A percentile compares a stretch with the other conserved stretches of the same genome.
phyloP scores from a whole-genome alignment of 2,329 filamentous ascomycete species.

The Zarea fungicola region DNA sequence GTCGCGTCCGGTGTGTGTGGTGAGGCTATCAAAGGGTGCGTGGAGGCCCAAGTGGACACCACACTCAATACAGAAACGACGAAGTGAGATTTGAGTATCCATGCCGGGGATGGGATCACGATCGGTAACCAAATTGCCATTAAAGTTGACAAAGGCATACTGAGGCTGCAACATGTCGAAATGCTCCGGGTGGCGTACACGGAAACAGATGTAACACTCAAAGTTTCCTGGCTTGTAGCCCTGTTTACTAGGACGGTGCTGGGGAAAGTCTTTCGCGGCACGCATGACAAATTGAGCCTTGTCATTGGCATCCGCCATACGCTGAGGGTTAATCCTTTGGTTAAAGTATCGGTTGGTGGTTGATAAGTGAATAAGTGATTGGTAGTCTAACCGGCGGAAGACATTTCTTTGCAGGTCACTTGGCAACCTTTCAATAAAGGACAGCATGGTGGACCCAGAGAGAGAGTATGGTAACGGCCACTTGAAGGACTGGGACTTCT shows the following conservation, averaged over 20 bases:
- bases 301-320: conserved; percentile 30
- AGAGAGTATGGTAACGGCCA: conserved; percentile 12
- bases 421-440: conserved; percentile 29
- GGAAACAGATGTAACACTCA: conserved; percentile 38
- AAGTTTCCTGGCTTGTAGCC: conserved; percentile 36
- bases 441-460: conserved; percentile 17
- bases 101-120: conserved; percentile 21
- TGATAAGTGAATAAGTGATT: conserved; percentile 35
- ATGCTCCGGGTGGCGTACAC: conserved; percentile 33
- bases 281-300: conserved; percentile 37
- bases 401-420: conserved; percentile 29
- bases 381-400: conserved; percentile 33
- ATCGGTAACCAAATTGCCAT: conserved; percentile 25
- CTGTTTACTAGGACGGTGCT: conserved; percentile 34
- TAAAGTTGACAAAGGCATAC: conserved; percentile 27
- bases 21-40: conserved; percentile 31
- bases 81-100: conserved; percentile 29
- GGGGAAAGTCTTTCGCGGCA: conserved; percentile 35
- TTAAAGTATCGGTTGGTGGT: conserved; percentile 32
- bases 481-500: conserved; percentile 12
- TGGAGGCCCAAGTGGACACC: conserved; percentile 34
- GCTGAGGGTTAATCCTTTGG: conserved; percentile 27
- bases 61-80: conserved; percentile 38
- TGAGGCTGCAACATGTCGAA: conserved; percentile 34
- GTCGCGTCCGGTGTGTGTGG: conserved; percentile 31